phyloP scores from a whole-genome alignment of 306 rosid species.

The Prunus mira region DNA sequence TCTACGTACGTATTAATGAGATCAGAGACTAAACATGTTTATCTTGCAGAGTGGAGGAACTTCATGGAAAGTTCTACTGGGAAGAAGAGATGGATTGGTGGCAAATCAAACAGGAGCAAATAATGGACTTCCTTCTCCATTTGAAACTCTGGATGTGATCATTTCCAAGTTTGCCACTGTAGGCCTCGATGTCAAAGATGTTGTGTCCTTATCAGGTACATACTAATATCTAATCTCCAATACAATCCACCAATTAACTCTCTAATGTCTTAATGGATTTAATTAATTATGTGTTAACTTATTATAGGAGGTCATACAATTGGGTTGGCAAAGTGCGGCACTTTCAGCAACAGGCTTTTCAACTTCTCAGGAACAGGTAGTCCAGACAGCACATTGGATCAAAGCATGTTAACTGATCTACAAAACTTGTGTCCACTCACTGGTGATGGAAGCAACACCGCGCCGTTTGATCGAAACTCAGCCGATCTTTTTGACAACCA shows the following conservation, averaged over 20 bases:
- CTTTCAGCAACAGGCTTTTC: constrained; percentile 68
- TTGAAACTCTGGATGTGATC: constrained; percentile 37
- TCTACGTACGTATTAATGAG: neutral
- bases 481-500: constrained; percentile 78
- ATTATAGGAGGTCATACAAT: constrained; percentile 75
- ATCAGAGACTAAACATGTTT: no score
- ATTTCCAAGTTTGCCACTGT: constrained; percentile 42
- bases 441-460: constrained; percentile 57
- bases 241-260: neutral
- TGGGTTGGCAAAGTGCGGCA: constrained; percentile 62
- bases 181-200: constrained; percentile 61
- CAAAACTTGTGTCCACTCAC: constrained; percentile 60
- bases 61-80: constrained; percentile 58
- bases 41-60: constrained; percentile 75
- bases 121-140: constrained; percentile 51
- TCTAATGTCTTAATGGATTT: neutral
- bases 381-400: constrained; percentile 59
- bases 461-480: constrained; percentile 65
- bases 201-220: constrained; percentile 70
- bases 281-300: neutral
- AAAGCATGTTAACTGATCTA: constrained; percentile 44
- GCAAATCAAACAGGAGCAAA: constrained; percentile 58
- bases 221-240: neutral
- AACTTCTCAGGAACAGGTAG: constrained; percentile 59
- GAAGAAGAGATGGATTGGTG: constrained; percentile 73